A percentile compares a stretch with the other conserved stretches of the same genome.
Conservation (phyloP, 768 basidiomycete genomes). For the Strobilomyces dryophilus region DNA sequence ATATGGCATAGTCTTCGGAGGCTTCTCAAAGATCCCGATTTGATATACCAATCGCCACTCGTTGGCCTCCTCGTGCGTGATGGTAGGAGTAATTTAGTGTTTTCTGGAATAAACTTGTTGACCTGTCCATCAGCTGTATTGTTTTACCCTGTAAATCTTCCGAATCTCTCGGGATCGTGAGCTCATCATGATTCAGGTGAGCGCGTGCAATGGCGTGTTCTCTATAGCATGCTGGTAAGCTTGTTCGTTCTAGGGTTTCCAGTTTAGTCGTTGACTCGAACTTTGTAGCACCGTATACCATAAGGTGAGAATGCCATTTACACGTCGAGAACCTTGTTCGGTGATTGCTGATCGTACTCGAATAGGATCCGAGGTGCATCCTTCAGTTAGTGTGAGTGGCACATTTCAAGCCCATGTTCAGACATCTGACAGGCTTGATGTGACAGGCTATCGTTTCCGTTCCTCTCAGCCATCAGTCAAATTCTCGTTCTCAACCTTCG, state of each 20-base stretch:
- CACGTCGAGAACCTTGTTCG: not conserved
- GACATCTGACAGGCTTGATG: not conserved
- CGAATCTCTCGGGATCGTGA: not conserved
- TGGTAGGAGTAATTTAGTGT: not conserved
- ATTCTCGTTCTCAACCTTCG: conserved; percentile 18
- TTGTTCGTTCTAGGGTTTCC: not conserved
- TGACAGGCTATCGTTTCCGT: conserved; percentile 11
- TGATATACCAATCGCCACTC: conserved; percentile 3
- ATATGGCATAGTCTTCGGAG: not conserved
- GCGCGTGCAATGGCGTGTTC: conserved; percentile 1
- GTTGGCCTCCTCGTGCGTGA: conserved; percentile 6
- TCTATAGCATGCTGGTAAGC: conserved; percentile 13
- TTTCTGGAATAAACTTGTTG: not conserved
- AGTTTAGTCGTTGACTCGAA: not conserved
- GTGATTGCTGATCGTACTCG: not conserved
- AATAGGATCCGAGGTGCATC: conserved; percentile 11
- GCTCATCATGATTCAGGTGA: not conserved
- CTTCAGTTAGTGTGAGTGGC: not conserved
- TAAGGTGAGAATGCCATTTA: not conserved
- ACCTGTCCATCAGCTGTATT: not conserved
- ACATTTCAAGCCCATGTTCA: too few species aligned
- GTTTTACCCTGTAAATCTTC: conserved; percentile 3
- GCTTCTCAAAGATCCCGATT: not conserved
- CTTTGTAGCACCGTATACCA: conserved; percentile 5
- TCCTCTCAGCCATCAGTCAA: conserved; percentile 14